Base-by-base conservation (phyloP, 2,329 filamentous ascomycete genomes). In the Xylariales sp. region DNA sequence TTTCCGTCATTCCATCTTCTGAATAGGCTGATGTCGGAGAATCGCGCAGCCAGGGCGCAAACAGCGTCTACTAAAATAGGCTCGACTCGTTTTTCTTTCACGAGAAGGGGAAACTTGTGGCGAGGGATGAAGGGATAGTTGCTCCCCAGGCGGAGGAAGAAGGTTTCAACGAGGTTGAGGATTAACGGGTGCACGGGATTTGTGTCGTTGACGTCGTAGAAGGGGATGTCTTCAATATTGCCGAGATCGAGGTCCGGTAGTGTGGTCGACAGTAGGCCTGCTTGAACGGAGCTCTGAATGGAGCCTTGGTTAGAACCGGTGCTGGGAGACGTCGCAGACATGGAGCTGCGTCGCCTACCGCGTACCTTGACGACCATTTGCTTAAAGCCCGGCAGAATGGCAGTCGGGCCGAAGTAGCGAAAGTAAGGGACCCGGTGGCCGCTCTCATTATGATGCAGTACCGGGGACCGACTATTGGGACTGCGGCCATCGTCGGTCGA, bases 361-460 rank as follows among this genome's bases (percentile, higher is more conserved):
- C 90, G 86, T 36, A 94, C 88, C 62, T 91, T 90, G 66, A 92
- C 90, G 32, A 97, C 92, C 93, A 97, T 97, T 78, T 97, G 93
- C 80, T 97, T 97, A 81, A 94, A 97, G 28, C 93, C 93, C 1
- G 93, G 93, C 60, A 96, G 93, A 75, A 97, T 97, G 69, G 93
- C 94, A 0, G 94, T 97, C 0, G 93, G 93, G 0, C 93, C 94
- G 77, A 97, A 96, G 79, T 96, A 97, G 68, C 94, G 86, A 75
- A 97, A 97, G 78, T 96, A 97, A 0, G 93, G 93, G 70, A 97
- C 92, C 62, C 91, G 87, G 75, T 91, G 83, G 68, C 69, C 83
- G 69, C 62, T 83, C 77, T 86, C 84, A 36, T 82, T 79, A 72
- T 86, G 83, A 69, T 86, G 81, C 57, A 84, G 79, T 10, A 81